Evolutionary conservation across 1,139 yeast genomes (phyloP), one percentile per base, ranked within the genome.

Genomic region (Candida sp.): DNA sequence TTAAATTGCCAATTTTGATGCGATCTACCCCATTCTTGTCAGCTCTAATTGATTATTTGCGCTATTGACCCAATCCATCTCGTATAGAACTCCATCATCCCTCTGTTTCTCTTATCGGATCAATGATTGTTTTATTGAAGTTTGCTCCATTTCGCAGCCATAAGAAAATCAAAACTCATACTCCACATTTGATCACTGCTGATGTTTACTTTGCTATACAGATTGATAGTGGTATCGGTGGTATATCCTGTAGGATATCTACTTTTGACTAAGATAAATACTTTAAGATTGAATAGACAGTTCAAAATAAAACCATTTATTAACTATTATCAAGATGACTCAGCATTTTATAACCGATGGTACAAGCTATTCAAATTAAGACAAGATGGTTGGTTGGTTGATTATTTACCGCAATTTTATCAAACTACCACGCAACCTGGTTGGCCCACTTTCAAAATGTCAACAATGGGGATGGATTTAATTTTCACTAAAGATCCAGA

Each of bases 401-500:
- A 32, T 32, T 32, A 32, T 12, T 32, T 32, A 9, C 34, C 34
- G n/a, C 34, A 32, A 12, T 12, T 32, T 7, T 32, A n/a, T 12
- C 19, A 32, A n/a, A 11, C 6, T 2, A 32, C 34, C 2, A 32
- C 34, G 6, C 3, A 12, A 7, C 34, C 34, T 6, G 34, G 34
- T 2, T 32, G 34, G 34, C 11, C 34, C 2, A 32, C 34, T 12
- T 32, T 32, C 34, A 32, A 32, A 12, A 32, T 32, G 6, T 32
- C 34, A 32, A 32, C 34, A 11, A 6, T 27, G 19, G 35, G 39
- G 21, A 19, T 22, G 7, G 32, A 43, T 23, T 34, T 49, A 22
- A 43, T 62, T 32, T 46, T 56, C 33, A 61, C 68, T 21, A 45
- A 49, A 36, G 66, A 63, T 39, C 64, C 65, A 9, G 70, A 66